Evolutionary conservation across 176 grass and related monocot species (phyloP).

Genomic region (Dactylis glomerata): DNA sequence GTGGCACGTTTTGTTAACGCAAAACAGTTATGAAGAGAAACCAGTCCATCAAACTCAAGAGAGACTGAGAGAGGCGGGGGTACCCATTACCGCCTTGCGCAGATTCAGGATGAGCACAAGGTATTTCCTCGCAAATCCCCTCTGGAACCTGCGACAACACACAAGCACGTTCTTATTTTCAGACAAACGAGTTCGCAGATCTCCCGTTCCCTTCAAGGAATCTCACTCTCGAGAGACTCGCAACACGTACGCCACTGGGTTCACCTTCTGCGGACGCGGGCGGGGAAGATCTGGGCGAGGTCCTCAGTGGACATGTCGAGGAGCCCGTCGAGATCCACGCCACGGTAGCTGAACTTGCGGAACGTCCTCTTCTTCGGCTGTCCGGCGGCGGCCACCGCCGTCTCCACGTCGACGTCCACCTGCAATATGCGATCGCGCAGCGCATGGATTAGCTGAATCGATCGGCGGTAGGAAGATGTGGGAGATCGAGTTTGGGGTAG

Average conservation of each 20-base stretch:
- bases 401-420: conserved; percentile 56
- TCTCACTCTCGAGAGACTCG: background rate
- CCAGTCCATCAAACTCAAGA: background rate
- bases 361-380: conserved; percentile 83
- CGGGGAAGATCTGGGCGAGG: conserved; percentile 37
- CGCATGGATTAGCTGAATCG: background rate
- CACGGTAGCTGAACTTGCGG: conserved; percentile 78
- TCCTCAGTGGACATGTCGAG: conserved; percentile 77
- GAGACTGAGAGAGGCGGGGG: background rate
- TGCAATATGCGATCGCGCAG: conserved; percentile 12
- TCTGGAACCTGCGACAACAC: background rate
- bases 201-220: background rate
- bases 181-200: background rate
- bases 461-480: background rate
- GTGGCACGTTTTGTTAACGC: no score
- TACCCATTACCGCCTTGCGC: background rate
- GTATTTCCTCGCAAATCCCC: background rate
- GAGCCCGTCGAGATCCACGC: conserved; percentile 65
- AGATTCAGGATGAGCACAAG: background rate
- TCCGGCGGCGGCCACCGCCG: conserved; percentile 38
- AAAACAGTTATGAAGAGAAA: background rate
- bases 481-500: background rate
- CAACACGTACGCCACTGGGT: background rate
- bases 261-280: background rate
- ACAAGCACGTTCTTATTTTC: background rate